Percentiles rank a stretch among this genome's conserved stretches.
Evolutionary conservation across 2,329 filamentous ascomycete genomes (phyloP).

Genomic region (Alternaria infectoria): DNA sequence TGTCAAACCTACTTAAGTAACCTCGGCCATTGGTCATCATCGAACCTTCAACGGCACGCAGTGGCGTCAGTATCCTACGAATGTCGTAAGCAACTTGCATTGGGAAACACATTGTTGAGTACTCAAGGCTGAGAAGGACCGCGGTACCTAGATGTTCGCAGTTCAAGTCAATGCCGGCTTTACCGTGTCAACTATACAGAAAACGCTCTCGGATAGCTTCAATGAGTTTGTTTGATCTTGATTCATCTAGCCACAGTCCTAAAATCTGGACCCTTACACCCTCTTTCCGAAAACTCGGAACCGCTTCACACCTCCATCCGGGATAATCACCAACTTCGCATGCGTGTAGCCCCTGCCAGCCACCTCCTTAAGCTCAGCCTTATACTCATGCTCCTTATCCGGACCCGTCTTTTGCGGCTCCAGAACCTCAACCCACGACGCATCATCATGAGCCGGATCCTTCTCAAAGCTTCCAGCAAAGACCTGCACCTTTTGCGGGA

Average conservation of each 20-base stretch:
- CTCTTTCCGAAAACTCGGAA: constrained; percentile 74
- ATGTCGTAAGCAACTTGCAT: neutral
- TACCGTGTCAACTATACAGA: no score
- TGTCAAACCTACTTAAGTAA: neutral
- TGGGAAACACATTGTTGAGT: neutral
- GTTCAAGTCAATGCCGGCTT: neutral
- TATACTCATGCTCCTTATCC: constrained; percentile 74
- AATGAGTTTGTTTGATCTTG: neutral
- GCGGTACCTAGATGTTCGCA: neutral
- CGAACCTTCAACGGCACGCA: neutral
- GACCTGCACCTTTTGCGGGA: constrained; percentile 76
- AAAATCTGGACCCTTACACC: constrained; percentile 6
- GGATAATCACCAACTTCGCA: constrained; percentile 90
- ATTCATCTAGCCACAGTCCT: neutral
- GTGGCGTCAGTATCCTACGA: neutral
- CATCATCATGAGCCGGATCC: constrained; percentile 63
- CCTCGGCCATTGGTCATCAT: neutral
- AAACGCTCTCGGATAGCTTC: neutral
- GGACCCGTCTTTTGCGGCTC: constrained; percentile 72
- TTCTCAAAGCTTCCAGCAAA: constrained; percentile 64
- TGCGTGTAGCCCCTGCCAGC: constrained; percentile 73
- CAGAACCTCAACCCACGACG: constrained; percentile 71
- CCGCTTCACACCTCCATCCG: constrained; percentile 90
- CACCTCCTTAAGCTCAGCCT: constrained; percentile 52
- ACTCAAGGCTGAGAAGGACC: neutral